These are phyloP conservation scores for Colletotrichum chrysophilum DNA, from an alignment of 2,329 filamentous ascomycete species.

Conservation along the genomic window DNA sequence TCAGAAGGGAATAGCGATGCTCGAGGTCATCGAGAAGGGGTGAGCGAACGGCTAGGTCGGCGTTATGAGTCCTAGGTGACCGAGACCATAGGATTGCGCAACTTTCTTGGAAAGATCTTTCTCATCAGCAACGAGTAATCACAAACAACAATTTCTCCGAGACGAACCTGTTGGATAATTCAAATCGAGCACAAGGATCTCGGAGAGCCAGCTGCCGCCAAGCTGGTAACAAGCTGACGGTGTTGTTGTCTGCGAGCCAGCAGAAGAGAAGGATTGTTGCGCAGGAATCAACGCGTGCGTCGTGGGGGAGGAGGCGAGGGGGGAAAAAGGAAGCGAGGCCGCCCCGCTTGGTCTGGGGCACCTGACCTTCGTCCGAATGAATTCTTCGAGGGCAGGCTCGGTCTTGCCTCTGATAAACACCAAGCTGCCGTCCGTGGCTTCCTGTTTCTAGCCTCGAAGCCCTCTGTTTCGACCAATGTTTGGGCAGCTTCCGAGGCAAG, in stretches of 20 bases:
- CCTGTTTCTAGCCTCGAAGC: constrained; percentile 2
- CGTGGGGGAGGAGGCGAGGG: background rate
- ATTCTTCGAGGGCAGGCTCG: constrained; percentile 3
- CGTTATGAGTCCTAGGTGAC: background rate
- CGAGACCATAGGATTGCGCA: background rate
- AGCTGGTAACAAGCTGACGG: background rate
- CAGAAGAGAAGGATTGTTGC: background rate
- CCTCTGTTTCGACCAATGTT: constrained; percentile 4
- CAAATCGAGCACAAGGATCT: background rate
- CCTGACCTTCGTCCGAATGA: background rate
- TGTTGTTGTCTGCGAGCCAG: background rate
- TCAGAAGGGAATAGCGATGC: background rate
- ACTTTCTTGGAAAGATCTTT: background rate
- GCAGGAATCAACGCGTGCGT: background rate
- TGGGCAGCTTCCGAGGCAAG: background rate
- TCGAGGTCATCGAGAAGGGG: background rate
- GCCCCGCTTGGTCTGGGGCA: background rate
- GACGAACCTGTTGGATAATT: background rate
- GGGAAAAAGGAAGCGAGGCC: background rate
- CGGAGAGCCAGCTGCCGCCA: background rate
- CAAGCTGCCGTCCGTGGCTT: constrained; percentile 9
- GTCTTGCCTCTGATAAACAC: constrained; percentile 8
- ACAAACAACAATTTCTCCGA: background rate
- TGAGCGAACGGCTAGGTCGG: background rate
- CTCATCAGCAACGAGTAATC: background rate